Percentiles rank a stretch among this genome's conserved stretches.
phyloP scores from a whole-genome alignment of 2,329 filamentous ascomycete genomes.

The Cordyceps tenuipes region DNA sequence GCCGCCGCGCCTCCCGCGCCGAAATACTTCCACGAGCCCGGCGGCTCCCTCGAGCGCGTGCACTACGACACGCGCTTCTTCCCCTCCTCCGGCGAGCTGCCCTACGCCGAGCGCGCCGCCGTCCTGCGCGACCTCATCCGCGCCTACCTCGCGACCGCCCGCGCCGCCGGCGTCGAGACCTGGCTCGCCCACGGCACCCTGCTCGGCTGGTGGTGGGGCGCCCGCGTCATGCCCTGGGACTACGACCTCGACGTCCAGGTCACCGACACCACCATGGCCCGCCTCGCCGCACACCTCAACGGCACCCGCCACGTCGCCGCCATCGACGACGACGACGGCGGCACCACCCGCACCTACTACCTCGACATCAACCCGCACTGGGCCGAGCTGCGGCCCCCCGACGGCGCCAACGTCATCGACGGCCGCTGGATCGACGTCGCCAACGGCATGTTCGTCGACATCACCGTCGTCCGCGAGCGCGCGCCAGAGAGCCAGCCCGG shows the following conservation, averaged over 20 bases:
- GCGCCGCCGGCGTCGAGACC: conserved; percentile 60
- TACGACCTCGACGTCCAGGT: conserved; percentile 80
- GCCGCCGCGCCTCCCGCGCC: conserved; percentile 1
- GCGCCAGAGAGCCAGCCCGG: conserved; percentile 49
- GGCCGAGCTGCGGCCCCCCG: conserved; percentile 48
- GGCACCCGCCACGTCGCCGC: conserved; percentile 52
- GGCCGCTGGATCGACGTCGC: conserved; percentile 71
- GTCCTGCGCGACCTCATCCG: conserved; percentile 62
- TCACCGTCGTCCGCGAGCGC: conserved; percentile 66
- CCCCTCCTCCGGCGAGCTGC: conserved; percentile 52
- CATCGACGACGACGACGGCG: conserved; percentile 22
- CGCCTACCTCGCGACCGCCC: conserved; percentile 63
- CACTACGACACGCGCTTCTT: conserved; percentile 74
- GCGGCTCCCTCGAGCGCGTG: conserved; percentile 48
- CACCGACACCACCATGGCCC: conserved; percentile 54
- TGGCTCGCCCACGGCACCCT: conserved; percentile 83
- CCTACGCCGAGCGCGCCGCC: conserved; percentile 57
- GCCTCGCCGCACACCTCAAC: conserved; percentile 60
- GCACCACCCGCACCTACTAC: conserved; percentile 47
- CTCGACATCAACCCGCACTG: conserved; percentile 71
- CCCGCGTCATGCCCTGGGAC: conserved; percentile 71
- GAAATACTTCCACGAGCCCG: conserved; percentile 62
- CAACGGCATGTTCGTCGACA: conserved; percentile 76
- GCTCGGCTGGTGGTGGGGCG: conserved; percentile 86
- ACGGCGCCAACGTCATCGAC: conserved; percentile 74